phyloP scores from a whole-genome alignment of 1,284 basidiomycete species.

The Afroboletus lepidellus region DNA sequence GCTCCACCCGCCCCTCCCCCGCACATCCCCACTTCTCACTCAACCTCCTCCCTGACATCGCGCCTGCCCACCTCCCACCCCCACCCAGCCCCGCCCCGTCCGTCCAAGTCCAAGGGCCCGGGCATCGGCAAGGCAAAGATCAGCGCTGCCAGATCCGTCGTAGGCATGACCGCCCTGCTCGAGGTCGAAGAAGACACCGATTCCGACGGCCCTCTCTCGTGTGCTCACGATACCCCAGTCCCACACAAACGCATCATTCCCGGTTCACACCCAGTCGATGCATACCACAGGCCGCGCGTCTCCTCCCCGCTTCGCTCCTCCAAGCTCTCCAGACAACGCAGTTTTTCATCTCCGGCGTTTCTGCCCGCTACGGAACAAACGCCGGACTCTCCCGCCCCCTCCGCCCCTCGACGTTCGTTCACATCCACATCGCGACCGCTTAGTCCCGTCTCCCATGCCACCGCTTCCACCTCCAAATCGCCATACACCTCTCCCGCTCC shows the following conservation, averaged over 20 bases:
- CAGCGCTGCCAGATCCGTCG: constrained; percentile 44
- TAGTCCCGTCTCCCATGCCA: constrained; percentile 15
- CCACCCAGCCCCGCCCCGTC: constrained; percentile 9
- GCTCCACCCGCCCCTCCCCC: constrained; percentile 13
- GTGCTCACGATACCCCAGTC: neutral
- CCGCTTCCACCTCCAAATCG: constrained; percentile 30
- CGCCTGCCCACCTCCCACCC: constrained; percentile 7
- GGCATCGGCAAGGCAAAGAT: constrained; percentile 28
- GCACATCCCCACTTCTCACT: constrained; percentile 18
- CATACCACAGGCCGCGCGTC: constrained; percentile 24
- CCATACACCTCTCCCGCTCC: constrained; percentile 32
- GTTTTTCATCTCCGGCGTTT: constrained; percentile 28
- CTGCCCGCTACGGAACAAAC: constrained; percentile 8
- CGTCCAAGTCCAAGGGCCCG: constrained; percentile 28
- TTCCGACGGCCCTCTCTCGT: constrained; percentile 17
- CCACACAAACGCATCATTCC: constrained; percentile 20
- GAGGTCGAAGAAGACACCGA: constrained; percentile 54
- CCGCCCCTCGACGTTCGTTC: constrained; percentile 11
- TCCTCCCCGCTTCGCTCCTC: constrained; percentile 26
- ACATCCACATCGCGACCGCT: constrained; percentile 15
- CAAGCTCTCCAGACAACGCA: constrained; percentile 31
- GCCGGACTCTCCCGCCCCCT: constrained; percentile 1
- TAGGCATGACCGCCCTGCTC: constrained; percentile 54
- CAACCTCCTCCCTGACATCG: constrained; percentile 21
- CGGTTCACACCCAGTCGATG: constrained; percentile 3